These are phyloP conservation scores for Phytophthora palmivora DNA, from an alignment of 352 stramenopile species.

Conservation along the genomic window DNA sequence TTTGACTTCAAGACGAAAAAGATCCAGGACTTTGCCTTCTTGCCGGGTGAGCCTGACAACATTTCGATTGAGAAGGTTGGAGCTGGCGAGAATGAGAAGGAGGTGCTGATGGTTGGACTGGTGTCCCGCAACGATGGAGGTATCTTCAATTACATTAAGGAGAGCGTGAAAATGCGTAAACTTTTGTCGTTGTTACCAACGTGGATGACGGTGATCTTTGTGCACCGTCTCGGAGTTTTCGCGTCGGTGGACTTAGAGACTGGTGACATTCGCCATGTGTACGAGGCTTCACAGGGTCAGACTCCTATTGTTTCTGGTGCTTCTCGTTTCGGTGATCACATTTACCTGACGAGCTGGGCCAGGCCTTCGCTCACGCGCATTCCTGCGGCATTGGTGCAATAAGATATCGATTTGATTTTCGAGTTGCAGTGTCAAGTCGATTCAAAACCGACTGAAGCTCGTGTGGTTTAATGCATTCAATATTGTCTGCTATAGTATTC, in stretches of 20 bases:
- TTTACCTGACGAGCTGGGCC: slow-evolving; percentile 64
- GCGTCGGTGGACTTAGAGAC: slow-evolving; percentile 52
- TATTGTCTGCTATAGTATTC: too few species aligned
- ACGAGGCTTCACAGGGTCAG: slow-evolving; percentile 49
- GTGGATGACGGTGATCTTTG: slow-evolving; percentile 39
- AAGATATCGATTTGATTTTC: slow-evolving; percentile 2
- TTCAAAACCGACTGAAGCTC: too few species aligned
- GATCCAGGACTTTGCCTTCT: slow-evolving; percentile 66
- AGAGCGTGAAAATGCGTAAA: slow-evolving; percentile 62
- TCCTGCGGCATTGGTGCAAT: slow-evolving; percentile 43
- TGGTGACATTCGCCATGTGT: slow-evolving; percentile 53
- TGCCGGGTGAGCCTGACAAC: slow-evolving; percentile 63
- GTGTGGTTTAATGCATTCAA: too few species aligned
- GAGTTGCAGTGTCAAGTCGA: too few species aligned
- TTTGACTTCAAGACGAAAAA: slow-evolving; percentile 51
- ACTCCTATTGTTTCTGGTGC: slow-evolving; percentile 52
- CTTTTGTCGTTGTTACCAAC: slow-evolving; percentile 56
- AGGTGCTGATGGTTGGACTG: slow-evolving; percentile 55
- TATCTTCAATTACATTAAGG: slow-evolving; percentile 39
- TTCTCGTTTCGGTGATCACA: slow-evolving; percentile 50
- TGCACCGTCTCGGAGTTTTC: slow-evolving; percentile 50
- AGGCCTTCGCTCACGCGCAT: slow-evolving; percentile 54
- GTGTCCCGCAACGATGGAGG: slow-evolving; percentile 38
- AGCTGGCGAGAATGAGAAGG: slow-evolving; percentile 29
- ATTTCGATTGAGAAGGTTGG: slow-evolving; percentile 47